Percentiles rank a stretch among this genome's conserved stretches.
Evolutionary conservation across 306 rosid species (phyloP).

Genomic region (Prunus mongolica): DNA sequence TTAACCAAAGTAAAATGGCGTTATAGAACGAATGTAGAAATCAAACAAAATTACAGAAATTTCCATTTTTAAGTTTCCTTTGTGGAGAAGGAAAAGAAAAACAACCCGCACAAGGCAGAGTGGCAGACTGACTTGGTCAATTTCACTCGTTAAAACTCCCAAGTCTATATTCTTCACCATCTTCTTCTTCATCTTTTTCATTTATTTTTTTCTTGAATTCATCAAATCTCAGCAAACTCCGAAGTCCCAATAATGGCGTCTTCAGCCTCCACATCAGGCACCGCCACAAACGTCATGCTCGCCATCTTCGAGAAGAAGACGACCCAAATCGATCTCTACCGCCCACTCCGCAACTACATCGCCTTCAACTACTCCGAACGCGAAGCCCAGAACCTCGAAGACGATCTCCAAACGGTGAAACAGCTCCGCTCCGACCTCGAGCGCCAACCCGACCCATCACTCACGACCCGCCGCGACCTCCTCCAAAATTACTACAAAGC

Average conservation of each 20-base stretch:
- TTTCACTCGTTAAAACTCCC: slow-evolving; percentile 5
- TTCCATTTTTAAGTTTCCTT: slow-evolving; percentile 13
- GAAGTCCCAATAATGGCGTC: slow-evolving; percentile 19
- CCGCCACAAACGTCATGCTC: slow-evolving; percentile 70
- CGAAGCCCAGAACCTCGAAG: slow-evolving; percentile 88
- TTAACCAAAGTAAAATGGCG: neutral
- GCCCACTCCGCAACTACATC: slow-evolving; percentile 86
- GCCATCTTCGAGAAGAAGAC: slow-evolving; percentile 94
- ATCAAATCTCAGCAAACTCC: neutral
- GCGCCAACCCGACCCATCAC: slow-evolving; percentile 83
- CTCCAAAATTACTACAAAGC: slow-evolving; percentile 67
- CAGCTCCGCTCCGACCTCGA: slow-evolving; percentile 78
- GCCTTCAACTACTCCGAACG: slow-evolving; percentile 93
- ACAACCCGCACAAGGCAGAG: neutral
- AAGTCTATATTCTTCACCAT: neutral
- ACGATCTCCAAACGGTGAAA: slow-evolving; percentile 90
- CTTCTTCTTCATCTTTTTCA: neutral
- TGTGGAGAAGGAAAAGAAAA: slow-evolving; percentile 18
- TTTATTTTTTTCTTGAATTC: neutral
- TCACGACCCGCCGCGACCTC: slow-evolving; percentile 82
- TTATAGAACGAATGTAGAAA: neutral
- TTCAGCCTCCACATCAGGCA: slow-evolving; percentile 39
- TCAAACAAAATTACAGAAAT: no score
- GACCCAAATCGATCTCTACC: slow-evolving; percentile 59
- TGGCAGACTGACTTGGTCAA: slow-evolving; percentile 7